phyloP scores from a whole-genome alignment of 2,329 filamentous ascomycete genomes.

The Thermomyces lanuginosus region DNA sequence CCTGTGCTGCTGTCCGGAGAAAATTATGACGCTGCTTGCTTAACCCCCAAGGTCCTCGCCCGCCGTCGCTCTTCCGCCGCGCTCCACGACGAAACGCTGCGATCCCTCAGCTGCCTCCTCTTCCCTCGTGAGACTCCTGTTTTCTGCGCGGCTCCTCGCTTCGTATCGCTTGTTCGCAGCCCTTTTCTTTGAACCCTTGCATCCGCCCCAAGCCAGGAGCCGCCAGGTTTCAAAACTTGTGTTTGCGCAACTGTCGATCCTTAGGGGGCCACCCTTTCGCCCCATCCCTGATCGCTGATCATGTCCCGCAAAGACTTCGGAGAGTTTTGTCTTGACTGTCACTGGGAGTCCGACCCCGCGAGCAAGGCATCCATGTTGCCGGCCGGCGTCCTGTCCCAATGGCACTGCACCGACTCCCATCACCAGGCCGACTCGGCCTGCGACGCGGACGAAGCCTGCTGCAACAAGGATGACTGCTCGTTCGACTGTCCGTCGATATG shows the following conservation, averaged over 20 bases:
- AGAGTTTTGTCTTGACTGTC: slow-evolving; percentile 26
- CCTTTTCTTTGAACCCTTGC: neutral
- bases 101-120: slow-evolving; percentile 1
- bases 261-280: slow-evolving; percentile 1
- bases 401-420: slow-evolving; percentile 16
- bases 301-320: slow-evolving; percentile 19
- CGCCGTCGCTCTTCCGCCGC: slow-evolving; percentile 6
- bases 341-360: slow-evolving; percentile 22
- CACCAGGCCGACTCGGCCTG: slow-evolving; percentile 13
- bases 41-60: slow-evolving; percentile 18
- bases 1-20: slow-evolving; percentile 1
- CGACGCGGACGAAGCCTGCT: slow-evolving; percentile 21
- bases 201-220: neutral
- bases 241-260: too few species aligned
- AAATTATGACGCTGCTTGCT: slow-evolving; percentile 9
- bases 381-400: slow-evolving; percentile 11
- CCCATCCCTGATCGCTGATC: neutral
- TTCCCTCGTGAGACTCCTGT: neutral
- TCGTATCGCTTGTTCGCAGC: neutral
- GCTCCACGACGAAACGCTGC: neutral
- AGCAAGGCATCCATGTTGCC: slow-evolving; percentile 13
- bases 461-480: slow-evolving; percentile 23
- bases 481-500: slow-evolving; percentile 24
- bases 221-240: too few species aligned
- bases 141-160: neutral